Evolutionary conservation across 139 green algal species (phyloP).

Genomic region (Picochlorum sp.): DNA sequence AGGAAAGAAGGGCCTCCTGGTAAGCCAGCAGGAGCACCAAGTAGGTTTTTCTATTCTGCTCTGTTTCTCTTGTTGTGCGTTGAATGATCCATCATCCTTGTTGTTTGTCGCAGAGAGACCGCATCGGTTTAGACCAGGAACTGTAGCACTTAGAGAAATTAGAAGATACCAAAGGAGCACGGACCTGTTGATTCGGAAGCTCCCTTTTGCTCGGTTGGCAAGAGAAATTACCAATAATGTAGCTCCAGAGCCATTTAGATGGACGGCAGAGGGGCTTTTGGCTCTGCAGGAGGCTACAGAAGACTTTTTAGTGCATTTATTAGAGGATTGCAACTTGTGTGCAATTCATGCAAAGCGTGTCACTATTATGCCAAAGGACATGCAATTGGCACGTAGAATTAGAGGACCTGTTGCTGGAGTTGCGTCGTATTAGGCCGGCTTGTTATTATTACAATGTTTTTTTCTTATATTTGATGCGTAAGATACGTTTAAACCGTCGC

Average conservation of each 20-base stretch:
- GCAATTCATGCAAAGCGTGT: constrained; percentile 91
- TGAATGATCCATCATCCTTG: background rate
- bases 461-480: background rate
- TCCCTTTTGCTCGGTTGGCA: constrained; percentile 69
- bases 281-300: constrained; percentile 92
- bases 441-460: constrained; percentile 4
- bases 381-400: constrained; percentile 84
- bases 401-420: constrained; percentile 69
- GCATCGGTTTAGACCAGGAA: constrained; percentile 49
- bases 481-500: background rate
- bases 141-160: constrained; percentile 63
- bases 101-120: constrained; percentile 23
- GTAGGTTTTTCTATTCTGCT: background rate
- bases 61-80: background rate
- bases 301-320: constrained; percentile 89
- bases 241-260: constrained; percentile 87
- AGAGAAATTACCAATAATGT: constrained; percentile 88
- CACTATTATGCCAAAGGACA: constrained; percentile 93
- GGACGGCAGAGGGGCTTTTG: constrained; percentile 83
- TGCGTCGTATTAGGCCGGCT: constrained; percentile 44
- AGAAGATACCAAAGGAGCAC: constrained; percentile 63
- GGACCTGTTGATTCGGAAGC: constrained; percentile 69
- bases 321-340: constrained; percentile 92
- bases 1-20: background rate
- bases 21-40: background rate